Conservation (phyloP, 768 basidiomycete genomes). For the Pleurotus giganteus region DNA sequence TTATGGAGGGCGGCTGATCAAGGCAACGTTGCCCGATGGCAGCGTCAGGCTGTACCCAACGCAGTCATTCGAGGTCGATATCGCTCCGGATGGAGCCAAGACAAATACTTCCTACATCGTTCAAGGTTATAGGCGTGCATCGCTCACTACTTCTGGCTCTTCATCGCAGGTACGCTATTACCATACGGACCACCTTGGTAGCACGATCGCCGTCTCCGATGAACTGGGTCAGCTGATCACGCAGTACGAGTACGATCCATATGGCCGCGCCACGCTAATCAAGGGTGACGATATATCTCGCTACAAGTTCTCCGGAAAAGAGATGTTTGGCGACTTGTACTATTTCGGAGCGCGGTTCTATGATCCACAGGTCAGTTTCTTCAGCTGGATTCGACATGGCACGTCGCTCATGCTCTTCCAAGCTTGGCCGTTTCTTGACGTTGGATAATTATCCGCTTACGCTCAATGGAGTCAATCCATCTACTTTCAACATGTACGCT, state of each 20-base stretch:
- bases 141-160: not conserved
- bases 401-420: not conserved
- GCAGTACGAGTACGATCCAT: slow-evolving; percentile 2
- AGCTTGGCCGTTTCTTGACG: slow-evolving; percentile 5
- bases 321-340: slow-evolving; percentile 2
- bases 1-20: slow-evolving; percentile 10
- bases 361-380: slow-evolving; percentile 1
- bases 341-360: slow-evolving; percentile 7
- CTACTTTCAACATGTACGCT: slow-evolving; percentile 11
- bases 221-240: not conserved
- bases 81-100: not conserved
- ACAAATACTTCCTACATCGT: not conserved
- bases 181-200: slow-evolving; percentile 8
- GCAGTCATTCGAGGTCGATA: slow-evolving; percentile 7
- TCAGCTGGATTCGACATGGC: not conserved
- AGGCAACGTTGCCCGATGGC: slow-evolving; percentile 5
- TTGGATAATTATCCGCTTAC: slow-evolving; percentile 3
- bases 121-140: not conserved
- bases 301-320: slow-evolving; percentile 8
- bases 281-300: not conserved
- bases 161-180: slow-evolving; percentile 1
- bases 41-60: slow-evolving; percentile 4
- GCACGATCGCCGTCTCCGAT: slow-evolving; percentile 1
- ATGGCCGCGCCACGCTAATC: not conserved
- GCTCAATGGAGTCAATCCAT: not conserved